These are phyloP conservation scores for Lobosporangium transversale DNA, from an alignment of 192 early-diverging fungal genomes.

Conservation along the genomic window DNA sequence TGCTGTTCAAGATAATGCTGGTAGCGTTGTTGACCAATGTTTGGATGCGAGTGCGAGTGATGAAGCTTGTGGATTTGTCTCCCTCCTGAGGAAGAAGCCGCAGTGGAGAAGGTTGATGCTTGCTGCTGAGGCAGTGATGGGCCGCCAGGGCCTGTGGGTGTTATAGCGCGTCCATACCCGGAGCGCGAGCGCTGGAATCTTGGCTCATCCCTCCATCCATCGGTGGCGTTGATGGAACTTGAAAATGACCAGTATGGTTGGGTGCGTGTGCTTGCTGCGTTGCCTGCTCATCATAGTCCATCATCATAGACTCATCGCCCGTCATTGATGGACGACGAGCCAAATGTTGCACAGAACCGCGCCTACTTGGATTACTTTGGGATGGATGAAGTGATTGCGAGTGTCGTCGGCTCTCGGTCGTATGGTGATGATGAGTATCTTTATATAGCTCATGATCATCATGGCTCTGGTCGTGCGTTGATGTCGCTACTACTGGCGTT, in stretches of 20 bases:
- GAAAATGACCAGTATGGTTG: slow-evolving; percentile 8
- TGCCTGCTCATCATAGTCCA: slow-evolving; percentile 39
- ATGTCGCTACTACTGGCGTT: too few species aligned
- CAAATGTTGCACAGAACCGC: slow-evolving; percentile 26
- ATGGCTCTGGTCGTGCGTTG: slow-evolving; percentile 4
- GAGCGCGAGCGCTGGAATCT: slow-evolving; percentile 21
- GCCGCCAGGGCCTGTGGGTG: slow-evolving; percentile 9
- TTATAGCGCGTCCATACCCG: slow-evolving; percentile 8
- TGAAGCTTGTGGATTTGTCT: slow-evolving; percentile 38
- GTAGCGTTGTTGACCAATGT: slow-evolving; percentile 39
- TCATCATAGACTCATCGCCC: slow-evolving; percentile 32
- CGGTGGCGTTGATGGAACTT: slow-evolving; percentile 31
- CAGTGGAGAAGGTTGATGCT: background rate
- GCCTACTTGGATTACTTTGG: slow-evolving; percentile 11
- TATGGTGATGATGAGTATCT: background rate
- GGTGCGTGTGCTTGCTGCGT: background rate
- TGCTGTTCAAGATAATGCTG: slow-evolving; percentile 49
- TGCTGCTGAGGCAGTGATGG: background rate
- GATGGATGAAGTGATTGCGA: slow-evolving; percentile 9
- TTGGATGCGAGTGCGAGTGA: slow-evolving; percentile 48
- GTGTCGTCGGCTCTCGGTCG: too few species aligned
- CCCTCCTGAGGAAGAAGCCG: background rate
- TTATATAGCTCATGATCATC: slow-evolving; percentile 14
- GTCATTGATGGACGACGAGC: slow-evolving; percentile 13
- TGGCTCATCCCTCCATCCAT: slow-evolving; percentile 25